These are phyloP conservation scores for Paraglomus brasilianum DNA, from an alignment of 192 early-diverging fungal genomes.

Conservation along the genomic window DNA sequence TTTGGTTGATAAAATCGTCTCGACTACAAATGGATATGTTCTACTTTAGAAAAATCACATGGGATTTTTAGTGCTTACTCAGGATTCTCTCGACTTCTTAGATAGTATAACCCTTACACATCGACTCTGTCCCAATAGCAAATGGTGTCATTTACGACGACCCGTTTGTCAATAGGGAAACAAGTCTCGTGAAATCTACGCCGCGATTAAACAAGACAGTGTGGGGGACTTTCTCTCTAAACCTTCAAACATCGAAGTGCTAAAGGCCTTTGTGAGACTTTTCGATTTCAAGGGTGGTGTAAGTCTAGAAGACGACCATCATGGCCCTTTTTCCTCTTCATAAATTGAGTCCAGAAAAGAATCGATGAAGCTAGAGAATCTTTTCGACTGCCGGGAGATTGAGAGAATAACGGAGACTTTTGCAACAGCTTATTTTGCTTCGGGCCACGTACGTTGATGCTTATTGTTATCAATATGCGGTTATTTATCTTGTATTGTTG, in stretches of 20 bases:
- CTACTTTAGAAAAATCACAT: too few relatives aligned
- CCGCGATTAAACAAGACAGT: slow-evolving; percentile 81
- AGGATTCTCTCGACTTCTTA: too few relatives aligned
- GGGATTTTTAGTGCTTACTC: too few relatives aligned
- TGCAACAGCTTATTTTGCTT: slow-evolving; percentile 76
- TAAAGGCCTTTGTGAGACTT: slow-evolving; percentile 78
- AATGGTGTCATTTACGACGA: slow-evolving; percentile 44
- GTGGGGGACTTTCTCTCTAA: slow-evolving; percentile 90
- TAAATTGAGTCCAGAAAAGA: slow-evolving; percentile 61
- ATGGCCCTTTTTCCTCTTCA: not conserved
- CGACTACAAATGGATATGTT: too few relatives aligned
- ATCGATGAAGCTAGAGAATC: slow-evolving; percentile 93
- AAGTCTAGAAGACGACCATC: slow-evolving; percentile 35
- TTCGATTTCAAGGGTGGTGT: slow-evolving; percentile 89
- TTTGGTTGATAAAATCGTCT: too few relatives aligned
- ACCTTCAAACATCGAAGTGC: slow-evolving; percentile 78
- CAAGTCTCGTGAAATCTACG: slow-evolving; percentile 69
- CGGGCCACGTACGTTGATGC: slow-evolving; percentile 31
- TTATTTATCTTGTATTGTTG: too few relatives aligned
- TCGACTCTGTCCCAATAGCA: too few relatives aligned
- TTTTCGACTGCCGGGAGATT: slow-evolving; percentile 97
- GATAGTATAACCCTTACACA: too few relatives aligned
- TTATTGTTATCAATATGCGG: too few relatives aligned
- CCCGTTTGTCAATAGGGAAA: slow-evolving; percentile 46
- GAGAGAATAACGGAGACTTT: slow-evolving; percentile 93